These are phyloP conservation scores for Ramaria sp. DNA, from an alignment of 768 basidiomycete species.

Conservation along the genomic window DNA sequence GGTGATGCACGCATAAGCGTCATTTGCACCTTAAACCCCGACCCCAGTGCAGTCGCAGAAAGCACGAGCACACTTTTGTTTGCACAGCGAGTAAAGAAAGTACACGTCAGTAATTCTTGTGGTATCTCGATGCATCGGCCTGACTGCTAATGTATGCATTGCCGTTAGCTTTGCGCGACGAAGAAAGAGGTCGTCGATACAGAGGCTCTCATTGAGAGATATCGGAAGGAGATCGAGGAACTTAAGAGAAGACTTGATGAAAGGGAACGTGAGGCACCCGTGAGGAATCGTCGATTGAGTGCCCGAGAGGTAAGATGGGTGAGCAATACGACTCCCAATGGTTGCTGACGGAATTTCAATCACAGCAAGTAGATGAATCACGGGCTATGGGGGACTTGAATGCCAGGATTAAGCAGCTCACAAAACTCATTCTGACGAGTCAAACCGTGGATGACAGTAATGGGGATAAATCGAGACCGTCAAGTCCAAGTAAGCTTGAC, in stretches of 20 bases:
- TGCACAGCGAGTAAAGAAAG: constrained; percentile 84
- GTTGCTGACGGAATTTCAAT: neutral
- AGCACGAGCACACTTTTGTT: constrained; percentile 84
- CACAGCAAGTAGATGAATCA: constrained; percentile 72
- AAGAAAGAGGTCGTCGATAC: constrained; percentile 93
- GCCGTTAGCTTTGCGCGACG: constrained; percentile 58
- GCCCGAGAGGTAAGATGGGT: constrained; percentile 37
- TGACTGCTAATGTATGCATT: too few species aligned
- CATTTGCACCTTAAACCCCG: constrained; percentile 91
- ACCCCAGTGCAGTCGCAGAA: constrained; percentile 66
- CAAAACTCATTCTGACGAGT: constrained; percentile 78
- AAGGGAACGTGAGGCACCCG: constrained; percentile 52
- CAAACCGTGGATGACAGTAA: constrained; percentile 64
- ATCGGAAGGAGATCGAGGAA: constrained; percentile 89
- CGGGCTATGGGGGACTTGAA: constrained; percentile 80
- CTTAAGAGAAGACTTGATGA: constrained; percentile 66
- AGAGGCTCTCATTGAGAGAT: constrained; percentile 87
- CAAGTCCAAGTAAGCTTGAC: constrained; percentile 80
- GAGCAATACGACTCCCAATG: neutral
- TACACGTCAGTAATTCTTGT: constrained; percentile 40
- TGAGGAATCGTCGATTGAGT: constrained; percentile 37
- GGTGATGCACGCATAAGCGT: constrained; percentile 95
- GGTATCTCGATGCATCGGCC: neutral
- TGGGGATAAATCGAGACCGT: constrained; percentile 63
- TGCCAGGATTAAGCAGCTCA: constrained; percentile 68